Percentiles rank a stretch among this genome's conserved stretches.
Evolutionary conservation across 148 eudicot genomes (phyloP).

Genomic region (Selenicereus undatus): DNA sequence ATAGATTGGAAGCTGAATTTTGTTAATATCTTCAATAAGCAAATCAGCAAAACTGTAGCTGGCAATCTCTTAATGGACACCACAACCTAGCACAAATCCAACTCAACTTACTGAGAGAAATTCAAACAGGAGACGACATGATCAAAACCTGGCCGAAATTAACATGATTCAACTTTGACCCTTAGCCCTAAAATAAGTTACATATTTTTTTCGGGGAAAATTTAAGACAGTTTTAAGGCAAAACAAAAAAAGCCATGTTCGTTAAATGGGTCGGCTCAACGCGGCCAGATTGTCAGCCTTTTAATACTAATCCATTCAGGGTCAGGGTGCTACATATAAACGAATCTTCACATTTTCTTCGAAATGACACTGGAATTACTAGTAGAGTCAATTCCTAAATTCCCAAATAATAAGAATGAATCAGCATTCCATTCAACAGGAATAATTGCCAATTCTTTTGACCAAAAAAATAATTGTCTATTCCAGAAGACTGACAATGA

Average conservation of each 20-base stretch:
- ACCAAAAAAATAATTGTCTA: too few relatives aligned
- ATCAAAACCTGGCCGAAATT: not conserved
- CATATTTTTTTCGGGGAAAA: not conserved
- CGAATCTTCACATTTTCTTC: too few relatives aligned
- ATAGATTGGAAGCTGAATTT: too few relatives aligned
- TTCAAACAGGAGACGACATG: not conserved
- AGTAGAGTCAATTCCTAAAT: not conserved
- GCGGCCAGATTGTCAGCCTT: not conserved
- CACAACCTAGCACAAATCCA: too few relatives aligned
- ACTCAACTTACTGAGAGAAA: too few relatives aligned
- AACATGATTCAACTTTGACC: not conserved
- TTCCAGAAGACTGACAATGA: not conserved
- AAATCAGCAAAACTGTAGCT: too few relatives aligned
- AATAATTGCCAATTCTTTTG: too few relatives aligned
- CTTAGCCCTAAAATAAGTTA: not conserved
- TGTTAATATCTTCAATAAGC: too few relatives aligned
- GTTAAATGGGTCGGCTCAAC: not conserved
- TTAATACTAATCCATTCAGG: too few relatives aligned
- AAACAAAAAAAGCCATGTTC: not conserved
- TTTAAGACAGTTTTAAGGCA: not conserved
- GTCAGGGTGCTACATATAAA: too few relatives aligned
- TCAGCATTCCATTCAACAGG: not conserved
- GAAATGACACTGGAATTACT: not conserved
- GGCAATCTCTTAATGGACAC: too few relatives aligned
- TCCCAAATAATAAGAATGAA: not conserved